Percentiles rank a stretch among this genome's conserved stretches.
Evolutionary conservation across 768 basidiomycete genomes (phyloP).

Genomic region (Gloeopeniophorella convolvens): DNA sequence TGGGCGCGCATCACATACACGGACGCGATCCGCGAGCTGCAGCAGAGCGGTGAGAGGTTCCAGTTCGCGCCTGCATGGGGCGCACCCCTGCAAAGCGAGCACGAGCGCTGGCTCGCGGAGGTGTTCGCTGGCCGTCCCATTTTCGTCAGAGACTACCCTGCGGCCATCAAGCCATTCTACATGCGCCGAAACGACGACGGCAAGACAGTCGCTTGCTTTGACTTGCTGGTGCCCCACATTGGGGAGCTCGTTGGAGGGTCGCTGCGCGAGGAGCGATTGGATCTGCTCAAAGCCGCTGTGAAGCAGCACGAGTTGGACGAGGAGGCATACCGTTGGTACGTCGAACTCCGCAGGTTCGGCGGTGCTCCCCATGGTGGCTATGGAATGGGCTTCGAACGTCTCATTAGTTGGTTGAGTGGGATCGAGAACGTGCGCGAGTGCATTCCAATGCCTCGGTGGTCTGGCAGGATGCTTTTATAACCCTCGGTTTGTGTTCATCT

Average conservation of each 20-base stretch:
- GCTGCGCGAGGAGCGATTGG: slow-evolving; percentile 70
- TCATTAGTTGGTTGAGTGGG: slow-evolving; percentile 82
- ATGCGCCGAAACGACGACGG: slow-evolving; percentile 66
- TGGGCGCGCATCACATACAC: slow-evolving; percentile 80
- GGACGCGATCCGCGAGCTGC: slow-evolving; percentile 60
- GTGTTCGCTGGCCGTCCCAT: slow-evolving; percentile 63
- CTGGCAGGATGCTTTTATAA: slow-evolving; percentile 67
- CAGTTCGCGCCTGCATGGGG: slow-evolving; percentile 61
- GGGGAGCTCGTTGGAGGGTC: slow-evolving; percentile 94
- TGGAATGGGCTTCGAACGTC: slow-evolving; percentile 91
- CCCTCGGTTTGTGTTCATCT: too few species aligned
- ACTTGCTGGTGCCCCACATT: slow-evolving; percentile 79
- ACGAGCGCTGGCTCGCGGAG: slow-evolving; percentile 87
- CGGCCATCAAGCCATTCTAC: slow-evolving; percentile 86
- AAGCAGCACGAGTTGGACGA: slow-evolving; percentile 37
- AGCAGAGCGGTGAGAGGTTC: slow-evolving; percentile 39
- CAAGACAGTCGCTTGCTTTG: slow-evolving; percentile 86
- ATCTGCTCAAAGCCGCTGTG: slow-evolving; percentile 48
- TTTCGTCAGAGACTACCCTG: slow-evolving; percentile 90
- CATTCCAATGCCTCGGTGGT: slow-evolving; percentile 87
- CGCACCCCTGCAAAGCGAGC: slow-evolving; percentile 72
- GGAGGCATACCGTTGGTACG: slow-evolving; percentile 59
- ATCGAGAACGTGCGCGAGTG: slow-evolving; percentile 90
- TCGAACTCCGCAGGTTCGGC: slow-evolving; percentile 78
- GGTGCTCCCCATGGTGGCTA: slow-evolving; percentile 92